Conservation (phyloP, 768 basidiomycete genomes). For the Grammothele lineata region DNA sequence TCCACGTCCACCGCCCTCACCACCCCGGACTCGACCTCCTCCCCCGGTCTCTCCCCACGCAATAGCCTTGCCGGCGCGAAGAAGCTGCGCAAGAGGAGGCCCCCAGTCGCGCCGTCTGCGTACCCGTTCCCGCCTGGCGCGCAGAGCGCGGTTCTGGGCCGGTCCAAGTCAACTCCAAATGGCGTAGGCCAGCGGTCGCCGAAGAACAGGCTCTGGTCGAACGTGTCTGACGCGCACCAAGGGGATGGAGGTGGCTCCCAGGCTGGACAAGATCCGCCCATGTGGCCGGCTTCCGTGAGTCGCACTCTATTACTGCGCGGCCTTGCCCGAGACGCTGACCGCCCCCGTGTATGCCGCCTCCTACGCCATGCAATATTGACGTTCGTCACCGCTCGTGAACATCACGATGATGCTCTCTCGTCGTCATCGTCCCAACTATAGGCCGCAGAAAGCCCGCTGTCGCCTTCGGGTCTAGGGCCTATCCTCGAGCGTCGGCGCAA, state of each 20-base stretch:
- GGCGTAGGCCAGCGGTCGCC: constrained; percentile 10
- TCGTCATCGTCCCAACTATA: too few species aligned
- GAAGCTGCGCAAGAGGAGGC: constrained; percentile 19
- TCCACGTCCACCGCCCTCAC: constrained; percentile 14
- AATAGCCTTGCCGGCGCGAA: constrained; percentile 9
- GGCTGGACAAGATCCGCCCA: constrained; percentile 6
- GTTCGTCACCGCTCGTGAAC: too few species aligned
- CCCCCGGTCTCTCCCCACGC: constrained; percentile 9
- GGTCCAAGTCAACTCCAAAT: constrained; percentile 15
- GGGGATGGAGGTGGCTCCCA: constrained; percentile 3
- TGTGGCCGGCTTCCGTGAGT: constrained; percentile 15
- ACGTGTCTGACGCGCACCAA: constrained; percentile 9
- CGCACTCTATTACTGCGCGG: constrained; percentile 5
- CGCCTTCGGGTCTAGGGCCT: constrained; percentile 7
- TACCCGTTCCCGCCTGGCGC: constrained; percentile 9
- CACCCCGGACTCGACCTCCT: constrained; percentile 15
- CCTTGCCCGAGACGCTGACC: constrained; percentile 8
- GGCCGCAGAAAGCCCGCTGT: too few species aligned
- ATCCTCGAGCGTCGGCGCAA: constrained; percentile 11
- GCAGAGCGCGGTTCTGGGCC: constrained; percentile 4
- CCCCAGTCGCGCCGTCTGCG: constrained; percentile 11
- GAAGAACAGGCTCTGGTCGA: constrained; percentile 13
- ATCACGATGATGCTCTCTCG: too few species aligned
- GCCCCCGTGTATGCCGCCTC: constrained; percentile 1
- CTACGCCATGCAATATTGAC: background rate